Conservation (phyloP, 108 stramenopile species). For the Nitzschia putrida region DNA sequence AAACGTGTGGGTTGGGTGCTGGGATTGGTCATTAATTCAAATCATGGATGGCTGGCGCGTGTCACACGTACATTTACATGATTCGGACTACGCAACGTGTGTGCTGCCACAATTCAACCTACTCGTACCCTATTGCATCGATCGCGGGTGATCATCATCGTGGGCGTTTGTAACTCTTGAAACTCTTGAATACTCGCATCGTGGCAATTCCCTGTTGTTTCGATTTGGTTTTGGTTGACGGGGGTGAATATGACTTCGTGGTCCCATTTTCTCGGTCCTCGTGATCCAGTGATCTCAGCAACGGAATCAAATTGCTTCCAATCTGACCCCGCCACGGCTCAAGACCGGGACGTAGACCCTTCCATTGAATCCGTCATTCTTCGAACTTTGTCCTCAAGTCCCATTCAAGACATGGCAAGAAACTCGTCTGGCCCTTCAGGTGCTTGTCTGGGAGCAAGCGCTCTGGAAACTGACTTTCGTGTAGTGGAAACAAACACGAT, state of each 20-base stretch:
- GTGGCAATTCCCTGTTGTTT: background rate
- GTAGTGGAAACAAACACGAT: slow-evolving; percentile 29
- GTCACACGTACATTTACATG: slow-evolving; percentile 6
- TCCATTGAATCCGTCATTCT: slow-evolving; percentile 13
- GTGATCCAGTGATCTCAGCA: background rate
- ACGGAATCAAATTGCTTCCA: slow-evolving; percentile 8
- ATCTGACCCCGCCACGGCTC: background rate
- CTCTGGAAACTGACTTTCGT: slow-evolving; percentile 3
- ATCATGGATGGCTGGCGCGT: background rate
- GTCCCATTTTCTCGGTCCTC: slow-evolving; percentile 17
- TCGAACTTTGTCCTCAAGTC: slow-evolving; percentile 13
- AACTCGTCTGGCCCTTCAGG: slow-evolving; percentile 2
- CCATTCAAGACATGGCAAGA: slow-evolving; percentile 7
- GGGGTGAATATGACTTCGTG: slow-evolving; percentile 17
- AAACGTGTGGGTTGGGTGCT: background rate
- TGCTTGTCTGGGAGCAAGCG: background rate
- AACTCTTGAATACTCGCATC: slow-evolving; percentile 7
- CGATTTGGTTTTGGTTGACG: background rate
- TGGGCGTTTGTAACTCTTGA: slow-evolving; percentile 3
- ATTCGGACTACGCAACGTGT: background rate
- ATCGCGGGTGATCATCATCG: background rate
- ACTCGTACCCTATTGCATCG: no score
- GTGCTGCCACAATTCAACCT: background rate
- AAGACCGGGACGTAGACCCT: slow-evolving; percentile 3
- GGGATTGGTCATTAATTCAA: slow-evolving; percentile 4